phyloP scores from a whole-genome alignment of 148 eudicot genomes.

The Arbutus unedo region DNA sequence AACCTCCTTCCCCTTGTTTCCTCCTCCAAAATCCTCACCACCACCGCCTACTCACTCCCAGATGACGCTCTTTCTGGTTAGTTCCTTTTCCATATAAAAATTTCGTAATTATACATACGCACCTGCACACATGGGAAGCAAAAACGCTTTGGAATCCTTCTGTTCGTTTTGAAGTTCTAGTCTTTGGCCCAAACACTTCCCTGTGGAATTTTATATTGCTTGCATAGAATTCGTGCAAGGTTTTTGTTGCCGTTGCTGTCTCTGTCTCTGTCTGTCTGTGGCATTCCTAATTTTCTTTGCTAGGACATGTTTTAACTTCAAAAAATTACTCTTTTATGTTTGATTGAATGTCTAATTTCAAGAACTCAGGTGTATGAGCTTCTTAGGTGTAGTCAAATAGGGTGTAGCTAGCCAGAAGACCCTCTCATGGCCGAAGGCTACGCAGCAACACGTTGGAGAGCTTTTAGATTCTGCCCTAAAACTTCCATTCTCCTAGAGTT shows the following conservation, averaged over 20 bases:
- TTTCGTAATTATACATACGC: not conserved
- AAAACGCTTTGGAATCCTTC: not conserved
- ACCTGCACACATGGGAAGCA: no score
- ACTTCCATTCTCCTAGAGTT: no score
- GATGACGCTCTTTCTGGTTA: conserved; percentile 31
- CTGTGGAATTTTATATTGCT: not conserved
- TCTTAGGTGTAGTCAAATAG: no score
- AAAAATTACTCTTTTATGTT: not conserved
- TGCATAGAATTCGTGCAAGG: not conserved
- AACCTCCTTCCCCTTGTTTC: not conserved
- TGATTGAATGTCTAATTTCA: not conserved
- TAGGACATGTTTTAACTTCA: not conserved
- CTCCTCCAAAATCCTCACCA: conserved; percentile 13
- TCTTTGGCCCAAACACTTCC: not conserved
- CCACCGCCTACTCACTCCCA: conserved; percentile 26
- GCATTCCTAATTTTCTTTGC: not conserved
- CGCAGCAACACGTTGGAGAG: no score
- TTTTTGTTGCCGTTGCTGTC: not conserved
- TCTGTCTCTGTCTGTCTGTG: not conserved
- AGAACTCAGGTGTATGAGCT: no score
- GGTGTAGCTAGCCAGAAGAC: not conserved
- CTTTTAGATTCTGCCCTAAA: no score
- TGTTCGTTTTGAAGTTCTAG: not conserved
- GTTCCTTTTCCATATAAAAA: not conserved
- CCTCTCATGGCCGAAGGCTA: no score